phyloP scores from a whole-genome alignment of 1,284 basidiomycete species.

The Earliella scabrosa region DNA sequence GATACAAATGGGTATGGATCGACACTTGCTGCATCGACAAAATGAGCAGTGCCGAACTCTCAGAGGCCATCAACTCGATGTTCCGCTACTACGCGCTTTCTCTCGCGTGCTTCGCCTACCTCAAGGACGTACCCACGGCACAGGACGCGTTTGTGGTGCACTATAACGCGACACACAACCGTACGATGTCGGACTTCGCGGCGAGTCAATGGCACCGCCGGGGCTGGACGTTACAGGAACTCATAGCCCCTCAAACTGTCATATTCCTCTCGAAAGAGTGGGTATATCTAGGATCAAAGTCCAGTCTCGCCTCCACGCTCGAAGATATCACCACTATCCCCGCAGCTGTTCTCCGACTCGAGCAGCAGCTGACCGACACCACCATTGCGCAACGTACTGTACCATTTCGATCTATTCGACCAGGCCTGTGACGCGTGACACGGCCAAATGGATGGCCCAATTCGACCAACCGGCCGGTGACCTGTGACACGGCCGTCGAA shows the following conservation, averaged over 20 bases:
- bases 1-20: constrained; percentile 5
- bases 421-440: no score
- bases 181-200: no score
- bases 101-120: constrained; percentile 1
- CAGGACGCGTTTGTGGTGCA: no score
- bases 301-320: neutral
- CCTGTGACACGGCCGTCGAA: no score
- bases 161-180: no score
- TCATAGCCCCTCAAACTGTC: neutral
- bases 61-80: constrained; percentile 10
- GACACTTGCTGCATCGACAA: constrained; percentile 12
- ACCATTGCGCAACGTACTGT: neutral
- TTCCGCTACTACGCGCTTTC: constrained; percentile 2
- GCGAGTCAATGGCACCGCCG: constrained; percentile 5
- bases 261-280: constrained; percentile 1
- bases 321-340: neutral
- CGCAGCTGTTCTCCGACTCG: neutral
- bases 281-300: neutral
- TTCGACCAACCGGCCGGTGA: no score
- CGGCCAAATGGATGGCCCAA: no score
- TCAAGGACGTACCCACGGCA: neutral
- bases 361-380: neutral
- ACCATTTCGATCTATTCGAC: no score
- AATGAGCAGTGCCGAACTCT: constrained; percentile 7
- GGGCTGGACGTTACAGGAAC: constrained; percentile 8